A percentile compares a stretch with the other conserved stretches of the same genome.
phyloP scores from a whole-genome alignment of 2,329 filamentous ascomycete species.

The Diplodia seriata region DNA sequence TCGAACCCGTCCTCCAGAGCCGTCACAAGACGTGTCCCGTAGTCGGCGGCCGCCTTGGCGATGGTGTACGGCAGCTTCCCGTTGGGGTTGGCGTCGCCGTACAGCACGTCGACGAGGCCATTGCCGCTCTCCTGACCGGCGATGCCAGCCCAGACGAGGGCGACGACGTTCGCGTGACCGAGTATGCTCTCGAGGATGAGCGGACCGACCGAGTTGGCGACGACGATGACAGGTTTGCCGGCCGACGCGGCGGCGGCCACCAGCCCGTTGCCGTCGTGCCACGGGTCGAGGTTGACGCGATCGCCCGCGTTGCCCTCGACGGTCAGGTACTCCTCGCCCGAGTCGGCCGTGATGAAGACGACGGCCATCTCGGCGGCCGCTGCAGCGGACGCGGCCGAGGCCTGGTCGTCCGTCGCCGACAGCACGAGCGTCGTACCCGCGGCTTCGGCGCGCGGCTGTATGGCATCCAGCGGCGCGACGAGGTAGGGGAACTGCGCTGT shows the following conservation, averaged over 20 bases:
- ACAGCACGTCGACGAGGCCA: slow-evolving; percentile 63
- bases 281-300: slow-evolving; percentile 56
- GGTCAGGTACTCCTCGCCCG: slow-evolving; percentile 58
- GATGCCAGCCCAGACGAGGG: slow-evolving; percentile 50
- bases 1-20: slow-evolving; percentile 44
- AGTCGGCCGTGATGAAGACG: slow-evolving; percentile 58
- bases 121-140: slow-evolving; percentile 56
- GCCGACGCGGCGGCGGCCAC: slow-evolving; percentile 48
- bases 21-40: slow-evolving; percentile 39
- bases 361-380: slow-evolving; percentile 49
- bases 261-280: slow-evolving; percentile 54
- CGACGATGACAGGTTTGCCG: slow-evolving; percentile 49
- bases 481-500: slow-evolving; percentile 56
- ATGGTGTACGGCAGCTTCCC: slow-evolving; percentile 65
- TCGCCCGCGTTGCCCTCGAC: slow-evolving; percentile 57
- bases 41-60: slow-evolving; percentile 44
- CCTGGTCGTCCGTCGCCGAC: slow-evolving; percentile 49
- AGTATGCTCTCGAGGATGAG: slow-evolving; percentile 47
- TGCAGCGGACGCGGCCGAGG: slow-evolving; percentile 48
- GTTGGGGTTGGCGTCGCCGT: slow-evolving; percentile 71
- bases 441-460: slow-evolving; percentile 47
- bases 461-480: slow-evolving; percentile 53
- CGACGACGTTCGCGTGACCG: slow-evolving; percentile 47
- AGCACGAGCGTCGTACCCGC: slow-evolving; percentile 49
- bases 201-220: slow-evolving; percentile 49